Conservation (phyloP, 2,329 filamentous ascomycete species). For the Epichloe coenophiala region DNA sequence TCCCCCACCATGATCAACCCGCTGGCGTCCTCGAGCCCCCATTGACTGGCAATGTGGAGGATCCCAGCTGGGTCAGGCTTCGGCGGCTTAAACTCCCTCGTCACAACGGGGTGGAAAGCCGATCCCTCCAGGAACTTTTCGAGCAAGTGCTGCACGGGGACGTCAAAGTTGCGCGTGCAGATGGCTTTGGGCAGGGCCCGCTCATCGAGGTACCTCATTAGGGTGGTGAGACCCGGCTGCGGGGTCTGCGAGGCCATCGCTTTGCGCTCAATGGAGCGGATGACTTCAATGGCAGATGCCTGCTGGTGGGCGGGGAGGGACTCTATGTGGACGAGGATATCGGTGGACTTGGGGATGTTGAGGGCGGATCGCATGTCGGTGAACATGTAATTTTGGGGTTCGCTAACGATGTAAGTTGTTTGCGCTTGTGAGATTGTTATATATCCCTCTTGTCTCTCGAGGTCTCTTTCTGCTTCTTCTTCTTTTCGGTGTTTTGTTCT, state of each 20-base stretch:
- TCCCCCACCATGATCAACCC: constrained; percentile 57
- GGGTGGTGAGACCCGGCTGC: constrained; percentile 60
- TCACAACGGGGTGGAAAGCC: constrained; percentile 67
- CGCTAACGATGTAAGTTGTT: constrained; percentile 30
- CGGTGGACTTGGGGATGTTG: constrained; percentile 54
- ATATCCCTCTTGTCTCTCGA: no score
- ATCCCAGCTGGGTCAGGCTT: constrained; percentile 86
- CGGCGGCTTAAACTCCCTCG: constrained; percentile 66
- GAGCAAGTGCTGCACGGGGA: constrained; percentile 62
- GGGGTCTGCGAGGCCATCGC: constrained; percentile 72
- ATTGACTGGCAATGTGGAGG: constrained; percentile 65
- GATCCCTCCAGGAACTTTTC: constrained; percentile 55
- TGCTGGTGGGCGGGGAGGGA: constrained; percentile 48
- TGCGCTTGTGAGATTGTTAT: no score
- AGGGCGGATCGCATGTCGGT: constrained; percentile 66
- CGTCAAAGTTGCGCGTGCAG: constrained; percentile 87
- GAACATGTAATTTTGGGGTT: constrained; percentile 96
- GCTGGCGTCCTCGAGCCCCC: constrained; percentile 46
- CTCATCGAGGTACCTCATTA: constrained; percentile 73
- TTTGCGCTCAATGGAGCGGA: constrained; percentile 65
- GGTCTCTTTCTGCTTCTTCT: accelerated
- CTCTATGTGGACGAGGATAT: constrained; percentile 86
- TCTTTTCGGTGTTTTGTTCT: no score
- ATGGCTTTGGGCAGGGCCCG: constrained; percentile 62
- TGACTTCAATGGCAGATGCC: constrained; percentile 53